A percentile compares a stretch with the other conserved stretches of the same genome.
phyloP scores from a whole-genome alignment of 495 filamentous ascomycete species.

The Penicillium cosmopolitanum region DNA sequence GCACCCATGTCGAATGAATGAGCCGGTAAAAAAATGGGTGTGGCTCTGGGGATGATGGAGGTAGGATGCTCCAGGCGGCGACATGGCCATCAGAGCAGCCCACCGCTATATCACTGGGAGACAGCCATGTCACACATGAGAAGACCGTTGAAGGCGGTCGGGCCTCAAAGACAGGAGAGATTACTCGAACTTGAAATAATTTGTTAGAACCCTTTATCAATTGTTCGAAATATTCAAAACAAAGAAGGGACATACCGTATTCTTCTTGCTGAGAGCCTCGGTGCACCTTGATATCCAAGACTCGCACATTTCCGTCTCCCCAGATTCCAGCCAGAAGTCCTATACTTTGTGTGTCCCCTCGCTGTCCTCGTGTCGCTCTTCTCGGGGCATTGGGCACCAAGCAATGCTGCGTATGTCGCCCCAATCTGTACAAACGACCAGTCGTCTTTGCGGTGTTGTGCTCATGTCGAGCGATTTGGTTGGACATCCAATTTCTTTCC shows the following conservation, averaged over 20 bases:
- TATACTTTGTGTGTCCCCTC: constrained; percentile 39
- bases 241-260: constrained; percentile 38
- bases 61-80: constrained; percentile 58
- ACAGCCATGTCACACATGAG: constrained; percentile 66
- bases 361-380: constrained; percentile 38
- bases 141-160: constrained; percentile 54
- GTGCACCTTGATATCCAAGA: constrained; percentile 57
- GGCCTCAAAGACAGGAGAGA: constrained; percentile 57
- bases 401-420: constrained; percentile 60
- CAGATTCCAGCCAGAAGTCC: constrained; percentile 67
- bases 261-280: constrained; percentile 34
- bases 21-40: constrained; percentile 58
- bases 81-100: constrained; percentile 66
- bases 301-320: constrained; percentile 62
- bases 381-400: constrained; percentile 63
- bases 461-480: constrained; percentile 44
- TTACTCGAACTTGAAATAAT: constrained; percentile 45
- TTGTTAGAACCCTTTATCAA: background rate
- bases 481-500: constrained; percentile 28
- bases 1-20: constrained; percentile 64
- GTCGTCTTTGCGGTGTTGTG: constrained; percentile 41
- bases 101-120: constrained; percentile 60
- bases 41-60: constrained; percentile 29
- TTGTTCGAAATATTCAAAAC: background rate
- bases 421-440: constrained; percentile 67